Base-by-base conservation (phyloP, 306 rosid genomes). In the Glycine tomentella region DNA sequence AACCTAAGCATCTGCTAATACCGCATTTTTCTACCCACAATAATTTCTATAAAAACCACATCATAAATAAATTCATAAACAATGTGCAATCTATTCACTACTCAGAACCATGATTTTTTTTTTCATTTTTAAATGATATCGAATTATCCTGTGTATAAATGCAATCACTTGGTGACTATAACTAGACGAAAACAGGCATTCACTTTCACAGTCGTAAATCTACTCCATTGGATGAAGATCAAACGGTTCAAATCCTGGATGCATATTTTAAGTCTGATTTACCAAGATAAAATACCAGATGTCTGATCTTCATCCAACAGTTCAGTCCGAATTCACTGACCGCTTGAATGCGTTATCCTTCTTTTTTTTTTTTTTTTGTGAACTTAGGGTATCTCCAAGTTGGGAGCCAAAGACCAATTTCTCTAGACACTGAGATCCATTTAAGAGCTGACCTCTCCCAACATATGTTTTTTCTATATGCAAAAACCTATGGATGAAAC, bases 1-100 rank as follows among this genome's bases (percentile, higher is more conserved):
- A 46, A 42, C 17, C 42, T 51, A 59, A 74, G 50, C 8, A 31
- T 65, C 2, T 38, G n/a, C 61, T 56, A 38, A 73, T 44, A 15
- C 38, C 12, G 13, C 74, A 59, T 34, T 38, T 16, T 33, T 6
- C 36, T 51, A 68, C 44, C 65, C 57, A 59, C 67, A 59, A 38
- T 5, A 52, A 85, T 68, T 57, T 17, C 65, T 48, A 71, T 55
- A 33, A 34, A 52, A 68, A 25, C 69, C 25, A 49, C 64, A 71
- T 0, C 42, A 48, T 57, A 8, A 49, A 51, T 45, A 71, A 83
- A 62, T 71, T 62, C 17, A 48, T 4, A 83, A 70, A 25, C 82
- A 82, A 17, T 79, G 13, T 6, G 80, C 63, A 46, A 75, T 10
- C 20, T 12, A 34, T 12, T 9, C 38, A 25, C 51, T 52, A 74